Conservation (phyloP, 805 yeast genomes). For the Tetrapisispora phaffii region DNA sequence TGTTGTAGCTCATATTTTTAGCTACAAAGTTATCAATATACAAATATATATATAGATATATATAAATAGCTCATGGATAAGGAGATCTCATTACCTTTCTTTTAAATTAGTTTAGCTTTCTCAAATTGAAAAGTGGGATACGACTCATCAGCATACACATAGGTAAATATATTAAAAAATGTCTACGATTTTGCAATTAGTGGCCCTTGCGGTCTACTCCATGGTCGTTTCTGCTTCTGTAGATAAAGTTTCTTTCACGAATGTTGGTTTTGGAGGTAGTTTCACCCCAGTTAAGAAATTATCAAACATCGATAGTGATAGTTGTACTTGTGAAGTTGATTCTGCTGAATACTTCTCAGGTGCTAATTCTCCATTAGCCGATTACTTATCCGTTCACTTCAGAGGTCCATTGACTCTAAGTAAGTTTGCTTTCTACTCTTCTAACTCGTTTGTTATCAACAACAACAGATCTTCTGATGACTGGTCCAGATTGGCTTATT, state of each 20-base stretch:
- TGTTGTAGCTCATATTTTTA: too few species aligned
- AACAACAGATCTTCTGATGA: slow-evolving; percentile 30
- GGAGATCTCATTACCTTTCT: too few species aligned
- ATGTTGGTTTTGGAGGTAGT: slow-evolving; percentile 28
- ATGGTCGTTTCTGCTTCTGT: slow-evolving; percentile 5
- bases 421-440: slow-evolving; percentile 52
- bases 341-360: slow-evolving; percentile 35
- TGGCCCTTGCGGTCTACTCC: not conserved
- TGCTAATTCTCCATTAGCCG: slow-evolving; percentile 53
- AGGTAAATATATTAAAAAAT: too few species aligned
- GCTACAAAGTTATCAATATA: too few species aligned
- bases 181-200: not conserved
- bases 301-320: slow-evolving; percentile 13
- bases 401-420: slow-evolving; percentile 61
- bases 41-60: too few species aligned
- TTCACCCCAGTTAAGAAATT: slow-evolving; percentile 24
- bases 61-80: too few species aligned
- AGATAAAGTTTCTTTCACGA: slow-evolving; percentile 20
- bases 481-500: slow-evolving; percentile 56
- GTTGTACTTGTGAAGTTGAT: slow-evolving; percentile 26
- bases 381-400: slow-evolving; percentile 62
- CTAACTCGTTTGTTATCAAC: slow-evolving; percentile 32
- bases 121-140: too few species aligned
- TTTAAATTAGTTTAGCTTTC: too few species aligned
- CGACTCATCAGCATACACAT: too few species aligned